Evolutionary conservation across 139 green algal genomes (phyloP).

Genomic region (Mychonastes homosphaera): DNA sequence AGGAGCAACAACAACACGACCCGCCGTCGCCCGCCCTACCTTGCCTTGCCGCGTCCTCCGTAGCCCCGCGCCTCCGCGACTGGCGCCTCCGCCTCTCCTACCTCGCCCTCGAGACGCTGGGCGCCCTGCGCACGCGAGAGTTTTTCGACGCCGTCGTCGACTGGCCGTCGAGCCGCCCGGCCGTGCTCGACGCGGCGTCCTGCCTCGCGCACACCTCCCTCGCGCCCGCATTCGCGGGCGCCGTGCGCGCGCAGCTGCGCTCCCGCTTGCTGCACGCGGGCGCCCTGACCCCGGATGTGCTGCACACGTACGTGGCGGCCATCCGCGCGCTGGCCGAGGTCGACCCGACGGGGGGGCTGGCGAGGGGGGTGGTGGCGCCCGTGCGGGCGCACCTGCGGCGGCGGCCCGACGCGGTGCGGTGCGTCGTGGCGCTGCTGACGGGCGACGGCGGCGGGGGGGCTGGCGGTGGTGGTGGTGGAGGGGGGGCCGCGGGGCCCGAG

Average conservation of each 20-base stretch:
- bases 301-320: constrained; percentile 77
- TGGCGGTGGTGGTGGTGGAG: constrained; percentile 14
- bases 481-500: background rate
- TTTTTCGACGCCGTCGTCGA: constrained; percentile 92
- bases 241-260: constrained; percentile 32
- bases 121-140: constrained; percentile 44
- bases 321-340: constrained; percentile 64
- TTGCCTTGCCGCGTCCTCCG: background rate
- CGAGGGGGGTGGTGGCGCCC: constrained; percentile 61
- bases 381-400: constrained; percentile 68
- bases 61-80: constrained; percentile 19
- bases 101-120: constrained; percentile 61
- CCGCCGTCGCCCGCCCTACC: background rate
- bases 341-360: constrained; percentile 43
- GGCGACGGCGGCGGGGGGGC: constrained; percentile 36
- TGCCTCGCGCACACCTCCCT: constrained; percentile 53
- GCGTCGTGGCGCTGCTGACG: constrained; percentile 87
- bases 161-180: constrained; percentile 55
- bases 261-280: constrained; percentile 75
- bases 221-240: constrained; percentile 25
- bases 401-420: constrained; percentile 76
- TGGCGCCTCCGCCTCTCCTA: constrained; percentile 59
- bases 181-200: constrained; percentile 49
- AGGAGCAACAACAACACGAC: background rate
- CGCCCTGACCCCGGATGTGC: constrained; percentile 78